These are phyloP conservation scores for Crassisporium funariophilum DNA, from an alignment of 768 basidiomycete genomes.

Conservation along the genomic window DNA sequence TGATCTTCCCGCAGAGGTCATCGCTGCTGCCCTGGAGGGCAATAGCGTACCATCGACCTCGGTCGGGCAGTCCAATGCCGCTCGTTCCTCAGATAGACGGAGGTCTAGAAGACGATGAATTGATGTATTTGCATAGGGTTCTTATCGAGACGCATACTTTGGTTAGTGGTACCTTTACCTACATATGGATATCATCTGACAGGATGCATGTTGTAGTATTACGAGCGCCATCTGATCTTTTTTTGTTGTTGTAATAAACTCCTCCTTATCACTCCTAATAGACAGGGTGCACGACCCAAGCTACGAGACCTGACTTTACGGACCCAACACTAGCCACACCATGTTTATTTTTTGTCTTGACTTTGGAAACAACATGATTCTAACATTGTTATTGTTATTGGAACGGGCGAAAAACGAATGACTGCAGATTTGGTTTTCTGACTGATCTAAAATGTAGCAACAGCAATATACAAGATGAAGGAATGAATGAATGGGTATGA, in stretches of 20 bases:
- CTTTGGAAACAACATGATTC: conserved; percentile 18
- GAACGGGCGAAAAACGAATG: too few relatives aligned
- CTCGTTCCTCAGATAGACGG: conserved; percentile 57
- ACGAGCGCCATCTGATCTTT: conserved; percentile 18
- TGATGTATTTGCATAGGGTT: conserved; percentile 9
- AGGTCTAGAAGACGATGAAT: conserved; percentile 55
- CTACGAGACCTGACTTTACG: conserved; percentile 9
- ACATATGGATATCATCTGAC: too few relatives aligned
- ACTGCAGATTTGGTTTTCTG: too few relatives aligned
- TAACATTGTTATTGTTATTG: too few relatives aligned
- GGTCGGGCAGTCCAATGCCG: conserved; percentile 50
- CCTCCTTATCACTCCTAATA: conserved; percentile 15
- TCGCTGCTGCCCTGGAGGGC: conserved; percentile 86
- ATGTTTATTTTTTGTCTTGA: conserved; percentile 12
- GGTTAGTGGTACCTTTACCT: too few relatives aligned
- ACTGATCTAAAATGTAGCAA: too few relatives aligned
- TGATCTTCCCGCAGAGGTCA: conserved; percentile 90
- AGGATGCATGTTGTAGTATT: conserved; percentile 14
- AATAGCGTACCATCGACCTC: conserved; percentile 59
- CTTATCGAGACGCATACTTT: conserved; percentile 24
- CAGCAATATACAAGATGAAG: too few relatives aligned
- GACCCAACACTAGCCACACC: conserved; percentile 10
- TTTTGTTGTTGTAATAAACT: conserved; percentile 15
- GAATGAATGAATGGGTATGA: too few relatives aligned
- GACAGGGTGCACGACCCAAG: conserved; percentile 13